Conservation (phyloP, 495 filamentous ascomycete species). For the Penicillium canariense region DNA sequence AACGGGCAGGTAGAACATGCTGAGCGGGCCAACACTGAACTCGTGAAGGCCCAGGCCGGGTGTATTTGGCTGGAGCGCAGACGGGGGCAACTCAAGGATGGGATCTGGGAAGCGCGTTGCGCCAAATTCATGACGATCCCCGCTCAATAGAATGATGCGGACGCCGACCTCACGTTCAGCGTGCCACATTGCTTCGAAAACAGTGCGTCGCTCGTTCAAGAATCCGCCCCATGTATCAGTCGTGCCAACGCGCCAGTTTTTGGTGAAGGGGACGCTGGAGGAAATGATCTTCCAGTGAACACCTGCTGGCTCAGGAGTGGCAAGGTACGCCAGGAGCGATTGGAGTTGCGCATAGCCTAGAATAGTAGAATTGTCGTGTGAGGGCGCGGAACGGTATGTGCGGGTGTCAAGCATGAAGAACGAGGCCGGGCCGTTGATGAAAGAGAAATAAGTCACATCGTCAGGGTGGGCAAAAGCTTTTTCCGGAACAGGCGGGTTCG, state of each 20-base stretch:
- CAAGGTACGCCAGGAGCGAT: constrained; percentile 76
- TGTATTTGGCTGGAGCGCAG: constrained; percentile 27
- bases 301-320: constrained; percentile 62
- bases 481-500: constrained; percentile 70
- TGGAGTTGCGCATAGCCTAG: constrained; percentile 76
- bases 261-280: constrained; percentile 88
- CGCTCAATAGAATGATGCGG: constrained; percentile 81
- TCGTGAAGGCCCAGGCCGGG: constrained; percentile 66
- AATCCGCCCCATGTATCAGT: constrained; percentile 93
- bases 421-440: constrained; percentile 81
- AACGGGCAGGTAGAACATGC: constrained; percentile 89
- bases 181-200: constrained; percentile 91
- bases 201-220: constrained; percentile 67
- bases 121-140: constrained; percentile 93
- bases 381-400: constrained; percentile 70
- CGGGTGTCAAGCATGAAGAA: constrained; percentile 96
- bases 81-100: constrained; percentile 20
- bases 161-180: constrained; percentile 62
- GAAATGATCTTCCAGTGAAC: constrained; percentile 93
- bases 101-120: constrained; percentile 85
- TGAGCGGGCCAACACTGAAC: constrained; percentile 84
- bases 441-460: constrained; percentile 76
- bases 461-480: constrained; percentile 36
- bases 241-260: constrained; percentile 86
- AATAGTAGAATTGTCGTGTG: constrained; percentile 72